These are phyloP conservation scores for Malus hybrid DNA, from an alignment of 331 rosid genomes.

Conservation along the genomic window DNA sequence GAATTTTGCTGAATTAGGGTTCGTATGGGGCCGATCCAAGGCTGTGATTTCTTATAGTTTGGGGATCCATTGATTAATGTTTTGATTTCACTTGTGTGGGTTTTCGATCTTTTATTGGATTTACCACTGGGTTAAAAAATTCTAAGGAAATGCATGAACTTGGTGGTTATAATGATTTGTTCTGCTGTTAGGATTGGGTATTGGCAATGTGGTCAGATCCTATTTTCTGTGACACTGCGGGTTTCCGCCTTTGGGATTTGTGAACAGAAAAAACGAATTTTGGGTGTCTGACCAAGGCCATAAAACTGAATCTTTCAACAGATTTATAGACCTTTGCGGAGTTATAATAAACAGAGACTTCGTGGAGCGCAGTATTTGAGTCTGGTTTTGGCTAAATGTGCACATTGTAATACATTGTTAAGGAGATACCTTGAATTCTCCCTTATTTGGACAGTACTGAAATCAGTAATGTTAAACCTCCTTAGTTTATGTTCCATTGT, in stretches of 20 bases:
- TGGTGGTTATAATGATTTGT: not conserved
- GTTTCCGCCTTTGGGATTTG: not conserved
- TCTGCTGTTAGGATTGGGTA: not conserved
- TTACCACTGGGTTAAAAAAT: not conserved
- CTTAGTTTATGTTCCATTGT: not conserved
- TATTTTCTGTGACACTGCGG: no score
- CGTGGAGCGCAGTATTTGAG: not conserved
- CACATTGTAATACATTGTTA: not conserved
- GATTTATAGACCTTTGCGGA: not conserved
- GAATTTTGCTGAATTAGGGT: conserved; percentile 13
- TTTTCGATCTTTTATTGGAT: not conserved
- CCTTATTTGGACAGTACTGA: not conserved
- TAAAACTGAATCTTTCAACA: not conserved
- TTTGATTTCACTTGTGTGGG: not conserved
- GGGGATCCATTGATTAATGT: conserved; percentile 1
- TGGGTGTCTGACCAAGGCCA: not conserved
- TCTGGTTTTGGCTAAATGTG: not conserved
- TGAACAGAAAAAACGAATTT: not conserved
- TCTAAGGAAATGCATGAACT: not conserved
- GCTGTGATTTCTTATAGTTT: not conserved
- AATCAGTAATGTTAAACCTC: not conserved
- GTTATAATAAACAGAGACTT: not conserved
- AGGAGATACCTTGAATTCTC: not conserved
- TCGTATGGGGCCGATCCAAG: conserved; percentile 20
- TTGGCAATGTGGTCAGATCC: not conserved